Evolutionary conservation across 2,329 filamentous ascomycete genomes (phyloP), one percentile per base, ranked within the genome.

Genomic region (Penicillium sp.): DNA sequence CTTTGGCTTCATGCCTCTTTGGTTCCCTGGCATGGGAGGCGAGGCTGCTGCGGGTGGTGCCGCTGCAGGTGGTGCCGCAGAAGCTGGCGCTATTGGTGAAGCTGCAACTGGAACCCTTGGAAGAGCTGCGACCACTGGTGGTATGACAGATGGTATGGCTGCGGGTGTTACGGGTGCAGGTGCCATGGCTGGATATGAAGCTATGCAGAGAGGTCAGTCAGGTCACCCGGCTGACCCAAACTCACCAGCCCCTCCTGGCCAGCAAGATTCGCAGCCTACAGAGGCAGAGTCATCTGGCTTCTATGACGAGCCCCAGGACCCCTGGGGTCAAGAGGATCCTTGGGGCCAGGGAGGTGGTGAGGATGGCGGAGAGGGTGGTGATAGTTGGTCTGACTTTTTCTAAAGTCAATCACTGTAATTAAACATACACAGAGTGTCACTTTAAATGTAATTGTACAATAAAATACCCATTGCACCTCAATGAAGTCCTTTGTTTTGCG

Each of bases 101-200:
- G 70, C 65, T 2, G 72, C 69, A 4, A 69, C 68, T n/a, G 75
- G 71, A 14, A 51, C 55, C 18, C 27, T 61, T 18, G 62, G 61
- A 5, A 66, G 67, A 44, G 74, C 69, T n/a, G 75, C 74, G 27
- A 73, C 67, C 32, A 77, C 74, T 34, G 77, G 76, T 10, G 74
- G 75, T 5, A 66, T 70, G 48, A 65, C 63, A 39, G 71, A 69
- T 45, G 73, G 72, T 32, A 67, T 68, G 45, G 74, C 73, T 34
- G 78, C 80, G 52, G 77, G 79, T 14, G 77, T 71, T 36, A 77
- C 76, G 27, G 81, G 83, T 5, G 84, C 83, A 5, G 84, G 83
- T 6, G 80, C 82, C 1, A 81, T 86, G 74, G 84, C 83, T 32
- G 85, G 83, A 4, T 86, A 85, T 61, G 85, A 86, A 67, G 83